Evolutionary conservation across 2,329 filamentous ascomycete genomes (phyloP).

Genomic region (Cladosporium cucumerinum): DNA sequence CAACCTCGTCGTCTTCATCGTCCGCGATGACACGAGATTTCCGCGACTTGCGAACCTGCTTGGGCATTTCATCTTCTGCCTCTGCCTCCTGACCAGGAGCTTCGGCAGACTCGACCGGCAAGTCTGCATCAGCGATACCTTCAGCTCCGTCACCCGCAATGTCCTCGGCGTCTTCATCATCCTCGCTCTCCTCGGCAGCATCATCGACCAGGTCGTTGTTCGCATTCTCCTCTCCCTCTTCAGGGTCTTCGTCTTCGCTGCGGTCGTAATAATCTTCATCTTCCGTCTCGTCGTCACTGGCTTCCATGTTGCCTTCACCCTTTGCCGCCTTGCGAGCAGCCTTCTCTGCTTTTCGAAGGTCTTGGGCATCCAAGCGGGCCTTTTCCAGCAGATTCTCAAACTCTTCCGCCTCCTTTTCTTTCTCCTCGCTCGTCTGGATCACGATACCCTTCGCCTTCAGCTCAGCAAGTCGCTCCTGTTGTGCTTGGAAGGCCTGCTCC

Average conservation of each 20-base stretch:
- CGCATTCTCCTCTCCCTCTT: slow-evolving; percentile 34
- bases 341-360: slow-evolving; percentile 74
- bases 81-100: slow-evolving; percentile 4
- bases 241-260: slow-evolving; percentile 39
- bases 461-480: slow-evolving; percentile 71
- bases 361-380: slow-evolving; percentile 74
- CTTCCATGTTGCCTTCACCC: slow-evolving; percentile 43
- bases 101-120: slow-evolving; percentile 18
- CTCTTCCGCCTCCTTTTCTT: slow-evolving; percentile 74
- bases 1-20: slow-evolving; percentile 36
- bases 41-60: slow-evolving; percentile 25
- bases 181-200: slow-evolving; percentile 25
- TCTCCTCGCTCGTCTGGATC: slow-evolving; percentile 81
- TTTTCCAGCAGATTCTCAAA: slow-evolving; percentile 86
- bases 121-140: slow-evolving; percentile 34
- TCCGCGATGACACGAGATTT: slow-evolving; percentile 34
- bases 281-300: slow-evolving; percentile 56
- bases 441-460: slow-evolving; percentile 76
- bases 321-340: slow-evolving; percentile 65
- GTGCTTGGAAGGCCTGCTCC: slow-evolving; percentile 74
- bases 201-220: slow-evolving; percentile 33
- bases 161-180: slow-evolving; percentile 38
- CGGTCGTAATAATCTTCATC: slow-evolving; percentile 45
- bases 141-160: slow-evolving; percentile 22
- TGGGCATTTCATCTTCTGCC: slow-evolving; percentile 15